Base-by-base conservation (phyloP, 2,329 filamentous ascomycete species). In the Zalaria obscura region DNA sequence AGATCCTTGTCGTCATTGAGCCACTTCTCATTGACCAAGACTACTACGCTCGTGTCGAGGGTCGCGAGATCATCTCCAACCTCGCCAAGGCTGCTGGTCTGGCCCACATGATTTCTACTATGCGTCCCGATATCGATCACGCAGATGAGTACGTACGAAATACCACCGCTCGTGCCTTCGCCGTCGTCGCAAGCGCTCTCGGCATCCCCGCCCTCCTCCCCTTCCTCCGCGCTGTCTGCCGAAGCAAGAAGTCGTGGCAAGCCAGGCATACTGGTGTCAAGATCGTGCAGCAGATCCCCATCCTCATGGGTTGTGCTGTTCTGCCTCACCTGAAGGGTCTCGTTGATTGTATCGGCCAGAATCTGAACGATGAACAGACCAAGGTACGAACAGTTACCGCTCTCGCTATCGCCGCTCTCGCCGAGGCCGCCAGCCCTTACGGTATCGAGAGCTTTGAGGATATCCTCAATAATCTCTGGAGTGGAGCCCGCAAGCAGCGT, bases 391-490 rank as follows among this genome's bases (percentile, higher is more conserved):
- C 35, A 18, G 35, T 36, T 11, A 36, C 35, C 11, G 25, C 35
- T 11, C 35, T 36, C 7, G 35, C 35, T 3, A 36, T 36, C 56
- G 91, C 89, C 39, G 91, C 91, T 31, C 68, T 98, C 44, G 91
- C 91, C 27, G 91, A 98, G 64, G 91, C 91, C 25, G 89, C 91
- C 29, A 94, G 93, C 62, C 91, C 91, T 0, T 98, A 96, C 54
- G 91, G 91, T 78, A 98, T 98, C 50, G 91, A 98, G 65, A 94
- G 87, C 54, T 98, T 98, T 52, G 91, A 98, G 54, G 87, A 94
- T 45, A 96, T 98, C 47, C 72, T 98, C 39, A 95, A 96, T 57
- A 91, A 91, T 3, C 72, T 98, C 0, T 98, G 91, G 91, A 95
- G 86, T 4, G 91, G 91, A 45, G 89, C 87, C 27, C 78, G 89